Base-by-base conservation (phyloP, 768 basidiomycete genomes). In the Pleurotus citrinopileatus region DNA sequence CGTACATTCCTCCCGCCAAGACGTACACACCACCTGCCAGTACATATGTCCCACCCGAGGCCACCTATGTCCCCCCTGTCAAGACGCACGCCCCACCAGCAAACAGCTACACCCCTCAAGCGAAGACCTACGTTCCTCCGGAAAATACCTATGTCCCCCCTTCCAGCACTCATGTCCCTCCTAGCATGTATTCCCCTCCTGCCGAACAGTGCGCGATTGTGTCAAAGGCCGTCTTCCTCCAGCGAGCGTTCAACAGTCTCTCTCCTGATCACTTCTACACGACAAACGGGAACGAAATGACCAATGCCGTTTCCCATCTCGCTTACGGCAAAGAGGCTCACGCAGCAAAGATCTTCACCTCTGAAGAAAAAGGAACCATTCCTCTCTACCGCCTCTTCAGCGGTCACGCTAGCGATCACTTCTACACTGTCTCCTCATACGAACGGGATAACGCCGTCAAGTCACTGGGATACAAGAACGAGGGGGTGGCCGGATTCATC, bases 301-400 rank as follows among this genome's bases (percentile, higher is more conserved):
- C 50, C 50, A 52, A 37, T 8, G 50, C 50, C 34, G 50, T 52
- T 32, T 8, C 32, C 20, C 15, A 17, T 20, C 15, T 28, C 26
- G 25, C n/a, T 17, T 52, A 52, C 9, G 22, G n/a, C 17, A 13
- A 37, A 29, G 50, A 37, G 8, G 29, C 17, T 5, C 32, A 17
- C 17, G 19, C 36, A 12, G 32, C 19, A 3, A 36, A 26, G 34
- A 54, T 59, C 50, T 59, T 46, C 40, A 10, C 55, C 20, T 52
- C 38, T 29, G 42, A 52, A 42, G 36, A 50, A 32, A 25, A 51
- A 37, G 45, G 42, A n/a, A 59, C 53, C 22, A 40, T 55, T 40
- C 54, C 59, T 3, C 27, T 59, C 26, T 58, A 58, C 46, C 59
- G 57, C 42, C 20, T 58, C 28, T 59, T 47, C 36, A 59, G 52